A percentile compares a stretch with the other conserved stretches of the same genome.
Evolutionary conservation across 306 rosid genomes (phyloP).

Genomic region (Pterocarpus santalinus): DNA sequence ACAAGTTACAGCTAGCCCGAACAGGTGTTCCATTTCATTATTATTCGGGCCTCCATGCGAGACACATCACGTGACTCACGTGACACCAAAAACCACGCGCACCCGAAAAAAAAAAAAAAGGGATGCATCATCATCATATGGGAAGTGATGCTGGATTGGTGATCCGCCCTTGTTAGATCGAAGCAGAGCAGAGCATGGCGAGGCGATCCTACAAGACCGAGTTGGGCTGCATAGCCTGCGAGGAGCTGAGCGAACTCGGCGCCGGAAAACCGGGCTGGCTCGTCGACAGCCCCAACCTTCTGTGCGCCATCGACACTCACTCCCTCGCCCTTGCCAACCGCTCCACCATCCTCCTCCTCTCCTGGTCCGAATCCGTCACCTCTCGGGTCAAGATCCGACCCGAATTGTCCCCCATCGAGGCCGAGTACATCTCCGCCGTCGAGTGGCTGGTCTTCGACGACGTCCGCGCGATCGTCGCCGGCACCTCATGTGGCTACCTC

Average conservation of each 20-base stretch:
- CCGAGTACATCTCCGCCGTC: slow-evolving; percentile 78
- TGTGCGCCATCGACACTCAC: slow-evolving; percentile 87
- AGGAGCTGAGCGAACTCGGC: slow-evolving; percentile 78
- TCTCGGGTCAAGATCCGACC: slow-evolving; percentile 73
- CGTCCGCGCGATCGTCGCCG: slow-evolving; percentile 78
- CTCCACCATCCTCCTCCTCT: slow-evolving; percentile 67
- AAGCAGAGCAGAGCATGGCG: slow-evolving; percentile 48
- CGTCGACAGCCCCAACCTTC: slow-evolving; percentile 71
- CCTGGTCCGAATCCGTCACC: slow-evolving; percentile 65
- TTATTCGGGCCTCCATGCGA: too few species aligned
- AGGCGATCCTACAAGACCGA: slow-evolving; percentile 72
- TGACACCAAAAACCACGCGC: background rate
- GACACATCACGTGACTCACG: too few species aligned
- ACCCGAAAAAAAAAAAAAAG: too few species aligned
- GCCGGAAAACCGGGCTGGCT: slow-evolving; percentile 94
- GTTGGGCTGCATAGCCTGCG: slow-evolving; percentile 89
- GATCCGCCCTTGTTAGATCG: background rate
- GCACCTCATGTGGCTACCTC: slow-evolving; percentile 81
- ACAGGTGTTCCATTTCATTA: too few species aligned
- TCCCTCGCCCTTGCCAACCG: slow-evolving; percentile 81
- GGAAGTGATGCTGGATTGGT: background rate
- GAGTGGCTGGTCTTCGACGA: slow-evolving; percentile 89
- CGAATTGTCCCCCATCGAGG: slow-evolving; percentile 72
- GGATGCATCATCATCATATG: background rate
- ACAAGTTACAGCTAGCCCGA: too few species aligned